Percentiles rank a stretch among this genome's conserved stretches.
Evolutionary conservation across 2,329 filamentous ascomycete genomes (phyloP).

Genomic region (Aspergillus uvarum): DNA sequence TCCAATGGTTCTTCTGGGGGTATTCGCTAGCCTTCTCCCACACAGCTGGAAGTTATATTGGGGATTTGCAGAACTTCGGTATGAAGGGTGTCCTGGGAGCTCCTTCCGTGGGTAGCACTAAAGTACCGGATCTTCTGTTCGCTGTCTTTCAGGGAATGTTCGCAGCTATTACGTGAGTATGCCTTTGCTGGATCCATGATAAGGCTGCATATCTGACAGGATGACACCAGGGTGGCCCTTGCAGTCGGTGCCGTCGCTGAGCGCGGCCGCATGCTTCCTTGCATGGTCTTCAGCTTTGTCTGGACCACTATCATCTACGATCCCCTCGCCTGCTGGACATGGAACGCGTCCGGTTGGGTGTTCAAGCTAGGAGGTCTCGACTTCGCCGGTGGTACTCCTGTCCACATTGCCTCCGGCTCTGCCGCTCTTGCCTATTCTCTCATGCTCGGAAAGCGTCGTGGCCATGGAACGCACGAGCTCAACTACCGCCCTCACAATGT

Average conservation of each 20-base stretch:
- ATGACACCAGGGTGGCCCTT: conserved; percentile 65
- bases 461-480: conserved; percentile 81
- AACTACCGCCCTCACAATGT: conserved; percentile 94
- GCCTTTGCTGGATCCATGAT: background rate
- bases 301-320: conserved; percentile 91
- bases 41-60: conserved; percentile 71
- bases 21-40: conserved; percentile 83
- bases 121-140: conserved; percentile 80
- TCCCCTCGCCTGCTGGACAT: conserved; percentile 92
- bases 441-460: conserved; percentile 82
- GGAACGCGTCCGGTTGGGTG: conserved; percentile 81
- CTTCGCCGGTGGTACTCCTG: conserved; percentile 86
- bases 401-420: conserved; percentile 80
- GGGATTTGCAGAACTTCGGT: conserved; percentile 75
- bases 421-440: conserved; percentile 87
- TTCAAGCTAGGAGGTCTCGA: conserved; percentile 77
- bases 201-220: conserved; percentile 13
- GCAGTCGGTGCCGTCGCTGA: conserved; percentile 84
- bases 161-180: conserved; percentile 75
- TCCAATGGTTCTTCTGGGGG: conserved; percentile 97
- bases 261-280: conserved; percentile 82
- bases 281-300: conserved; percentile 88
- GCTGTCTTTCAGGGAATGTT: conserved; percentile 65
- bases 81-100: conserved; percentile 72
- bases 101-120: conserved; percentile 70